Evolutionary conservation across 305 asterid genomes (phyloP).

Genomic region (Fraxinus platypoda): DNA sequence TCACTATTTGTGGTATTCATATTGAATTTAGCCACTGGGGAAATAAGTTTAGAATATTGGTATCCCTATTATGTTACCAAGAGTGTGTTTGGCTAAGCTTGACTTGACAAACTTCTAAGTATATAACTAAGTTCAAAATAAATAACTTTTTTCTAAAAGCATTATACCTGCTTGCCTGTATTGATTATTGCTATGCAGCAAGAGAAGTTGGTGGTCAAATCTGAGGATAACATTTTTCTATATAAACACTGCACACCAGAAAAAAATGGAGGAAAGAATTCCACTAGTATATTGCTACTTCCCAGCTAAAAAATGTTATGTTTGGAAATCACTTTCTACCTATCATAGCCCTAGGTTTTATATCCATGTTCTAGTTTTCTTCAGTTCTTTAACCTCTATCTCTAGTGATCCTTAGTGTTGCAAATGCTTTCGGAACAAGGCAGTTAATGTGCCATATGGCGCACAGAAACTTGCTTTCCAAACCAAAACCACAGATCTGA

Average conservation of each 20-base stretch:
- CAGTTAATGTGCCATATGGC: neutral
- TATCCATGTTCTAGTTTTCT: neutral
- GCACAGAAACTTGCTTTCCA: neutral
- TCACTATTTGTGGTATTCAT: neutral
- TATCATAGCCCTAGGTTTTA: neutral
- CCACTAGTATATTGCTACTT: neutral
- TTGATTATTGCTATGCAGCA: neutral
- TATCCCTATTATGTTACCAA: neutral
- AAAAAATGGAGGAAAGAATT: neutral
- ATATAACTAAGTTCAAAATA: neutral
- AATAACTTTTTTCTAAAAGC: neutral
- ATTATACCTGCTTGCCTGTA: neutral
- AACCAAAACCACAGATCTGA: neutral
- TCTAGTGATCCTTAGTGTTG: neutral
- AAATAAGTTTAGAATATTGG: neutral
- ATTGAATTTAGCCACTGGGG: neutral
- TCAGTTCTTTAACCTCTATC: neutral
- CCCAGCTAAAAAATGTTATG: neutral
- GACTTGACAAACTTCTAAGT: neutral
- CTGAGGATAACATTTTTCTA: neutral
- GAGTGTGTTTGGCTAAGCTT: neutral
- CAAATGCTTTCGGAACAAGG: neutral
- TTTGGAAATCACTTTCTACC: neutral
- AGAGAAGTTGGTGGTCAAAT: neutral
- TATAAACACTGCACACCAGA: neutral